A percentile compares a stretch with the other conserved stretches of the same genome.
These are phyloP conservation scores for Zygosaccharomyces bisporus DNA, from an alignment of 805 yeast genomes.

Conservation along the genomic window DNA sequence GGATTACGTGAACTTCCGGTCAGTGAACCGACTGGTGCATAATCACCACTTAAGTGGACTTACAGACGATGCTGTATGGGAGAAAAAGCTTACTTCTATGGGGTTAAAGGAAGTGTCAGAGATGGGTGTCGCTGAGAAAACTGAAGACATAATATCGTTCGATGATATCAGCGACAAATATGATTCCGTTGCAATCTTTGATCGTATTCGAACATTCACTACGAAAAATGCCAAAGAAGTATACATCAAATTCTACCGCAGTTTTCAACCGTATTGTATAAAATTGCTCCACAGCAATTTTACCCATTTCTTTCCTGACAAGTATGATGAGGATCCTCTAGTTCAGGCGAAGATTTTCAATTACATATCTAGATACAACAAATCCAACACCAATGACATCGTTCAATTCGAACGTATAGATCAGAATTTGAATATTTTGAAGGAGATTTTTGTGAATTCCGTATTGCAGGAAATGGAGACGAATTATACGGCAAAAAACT, in stretches of 20 bases:
- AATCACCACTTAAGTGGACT: conserved; percentile 17
- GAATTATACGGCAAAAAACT: conserved; percentile 48
- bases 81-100: conserved; percentile 20
- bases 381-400: conserved; percentile 22
- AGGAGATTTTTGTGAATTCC: conserved; percentile 68
- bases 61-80: conserved; percentile 21
- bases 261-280: conserved; percentile 23
- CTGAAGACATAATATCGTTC: background rate
- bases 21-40: conserved; percentile 22
- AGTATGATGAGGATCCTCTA: conserved; percentile 27
- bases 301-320: conserved; percentile 25
- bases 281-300: conserved; percentile 25
- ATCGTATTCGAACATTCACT: conserved; percentile 17
- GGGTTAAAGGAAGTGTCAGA: conserved; percentile 16
- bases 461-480: conserved; percentile 63
- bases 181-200: conserved; percentile 22
- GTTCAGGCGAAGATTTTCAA: conserved; percentile 27
- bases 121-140: background rate
- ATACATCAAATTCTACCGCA: conserved; percentile 19
- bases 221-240: conserved; percentile 13
- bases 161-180: conserved; percentile 7
- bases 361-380: conserved; percentile 22
- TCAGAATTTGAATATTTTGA: conserved; percentile 25
- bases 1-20: conserved; percentile 29
- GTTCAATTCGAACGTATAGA: conserved; percentile 18